A percentile compares a stretch with the other conserved stretches of the same genome.
Conservation (phyloP, 139 green algal genomes). For the Auxenochlorella pyrenoidosa region DNA sequence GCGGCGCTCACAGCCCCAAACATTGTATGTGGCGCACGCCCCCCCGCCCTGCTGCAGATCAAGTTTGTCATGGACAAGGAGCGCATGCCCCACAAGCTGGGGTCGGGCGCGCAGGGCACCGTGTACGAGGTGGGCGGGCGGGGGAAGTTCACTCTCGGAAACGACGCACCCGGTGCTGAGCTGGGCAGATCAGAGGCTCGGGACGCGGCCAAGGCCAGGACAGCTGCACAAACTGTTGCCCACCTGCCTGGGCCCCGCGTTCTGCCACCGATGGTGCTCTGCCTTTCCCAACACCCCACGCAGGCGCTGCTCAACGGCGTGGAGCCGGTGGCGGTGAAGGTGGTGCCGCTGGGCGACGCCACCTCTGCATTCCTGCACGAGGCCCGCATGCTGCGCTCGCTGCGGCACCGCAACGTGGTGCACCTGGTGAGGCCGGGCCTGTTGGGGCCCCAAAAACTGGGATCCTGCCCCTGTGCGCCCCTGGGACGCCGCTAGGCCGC, state of each 20-base stretch:
- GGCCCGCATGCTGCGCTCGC: constrained; percentile 2
- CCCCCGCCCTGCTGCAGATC: background rate
- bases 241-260: background rate
- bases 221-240: background rate
- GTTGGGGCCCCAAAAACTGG: too few species aligned
- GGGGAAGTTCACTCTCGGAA: too few species aligned
- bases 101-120: background rate
- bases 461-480: too few species aligned
- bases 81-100: background rate
- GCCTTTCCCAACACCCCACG: too few species aligned
- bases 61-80: background rate
- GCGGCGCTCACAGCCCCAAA: background rate
- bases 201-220: background rate
- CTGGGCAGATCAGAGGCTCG: background rate
- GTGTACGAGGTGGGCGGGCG: constrained; percentile 4
- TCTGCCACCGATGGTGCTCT: background rate
- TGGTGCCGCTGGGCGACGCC: background rate
- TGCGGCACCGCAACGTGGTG: constrained; percentile 6
- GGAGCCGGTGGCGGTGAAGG: constrained; percentile 9
- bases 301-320: background rate
- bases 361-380: background rate
- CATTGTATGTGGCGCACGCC: background rate
- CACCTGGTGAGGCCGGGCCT: background rate
- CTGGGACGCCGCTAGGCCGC: too few species aligned
- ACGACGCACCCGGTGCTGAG: background rate